Evolutionary conservation across 495 filamentous ascomycete genomes (phyloP), one percentile per base, ranked within the genome.

Genomic region (Trichocladium antarcticum): DNA sequence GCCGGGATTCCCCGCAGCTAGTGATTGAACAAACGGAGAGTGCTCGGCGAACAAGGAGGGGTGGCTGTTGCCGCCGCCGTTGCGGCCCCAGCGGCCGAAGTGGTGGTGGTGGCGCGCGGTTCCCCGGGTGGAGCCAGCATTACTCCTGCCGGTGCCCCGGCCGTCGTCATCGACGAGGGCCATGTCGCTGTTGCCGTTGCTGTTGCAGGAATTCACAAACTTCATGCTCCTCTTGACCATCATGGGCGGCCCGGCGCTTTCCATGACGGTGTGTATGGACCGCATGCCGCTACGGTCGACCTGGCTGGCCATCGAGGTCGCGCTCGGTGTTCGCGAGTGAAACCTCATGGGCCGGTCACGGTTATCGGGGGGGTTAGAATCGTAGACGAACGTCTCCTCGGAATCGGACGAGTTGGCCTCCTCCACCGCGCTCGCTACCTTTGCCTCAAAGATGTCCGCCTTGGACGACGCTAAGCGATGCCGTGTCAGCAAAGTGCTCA

Each of bases 301-400:
- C 64, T 84, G 83, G 67, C 82, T 95, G 10, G 68, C 79, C 76
- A 92, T 86, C 4, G 92, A 97, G 5, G 93, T 90, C 16, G 87
- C 85, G 66, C 90, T 96, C 3, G 92, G 92, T 10, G 92, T 98
- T 37, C 92, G 79, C 14, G 93, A 97, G 65, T 97, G 90, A 59
- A 90, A 92, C 43, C 89, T 76, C 44, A 77, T 73, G 35, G 84
- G 81, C n/a, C 88, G 80, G 36, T 83, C 84, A 45, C 75, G 78
- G 19, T 74, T 74, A 54, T 97, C 92, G 10, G 87, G 87, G 10
- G 93, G 92, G 61, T 98, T 98, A 9, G 92, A 98, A 68, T 98
- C 92, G 69, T 98, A 98, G 3, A 98, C 90, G 65, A 97, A 98
- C 0, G 93, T 97, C 66, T 96, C 93, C 55, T 96, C 92, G 2